phyloP scores from a whole-genome alignment of 305 asterid genomes.

The Andrographis paniculata region DNA sequence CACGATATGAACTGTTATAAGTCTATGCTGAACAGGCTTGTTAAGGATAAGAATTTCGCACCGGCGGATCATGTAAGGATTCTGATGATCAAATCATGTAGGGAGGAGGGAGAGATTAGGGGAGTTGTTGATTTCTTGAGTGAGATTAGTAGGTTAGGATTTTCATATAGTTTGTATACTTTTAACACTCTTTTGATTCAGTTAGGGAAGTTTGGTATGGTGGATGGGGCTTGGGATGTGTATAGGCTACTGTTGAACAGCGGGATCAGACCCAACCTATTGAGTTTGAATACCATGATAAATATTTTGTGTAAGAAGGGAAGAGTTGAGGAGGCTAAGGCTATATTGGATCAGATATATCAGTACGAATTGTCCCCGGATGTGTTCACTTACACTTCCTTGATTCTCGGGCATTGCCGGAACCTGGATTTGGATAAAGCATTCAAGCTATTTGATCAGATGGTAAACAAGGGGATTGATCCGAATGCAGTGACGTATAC shows the following conservation, averaged over 20 bases:
- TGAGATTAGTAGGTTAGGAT: conserved; percentile 33
- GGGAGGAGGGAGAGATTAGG: conserved; percentile 40
- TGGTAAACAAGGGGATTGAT: conserved; percentile 60
- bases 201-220: conserved; percentile 63
- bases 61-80: conserved; percentile 78
- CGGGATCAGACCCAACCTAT: conserved; percentile 52
- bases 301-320: conserved; percentile 80
- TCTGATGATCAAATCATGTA: conserved; percentile 68
- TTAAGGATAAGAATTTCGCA: conserved; percentile 37
- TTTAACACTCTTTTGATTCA: conserved; percentile 82
- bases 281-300: conserved; percentile 76
- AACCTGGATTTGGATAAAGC: conserved; percentile 54
- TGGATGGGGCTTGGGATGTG: conserved; percentile 44
- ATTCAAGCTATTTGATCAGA: conserved; percentile 50
- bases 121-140: conserved; percentile 52
- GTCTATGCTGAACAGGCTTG: conserved; percentile 71
- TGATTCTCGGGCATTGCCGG: conserved; percentile 87
- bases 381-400: conserved; percentile 71
- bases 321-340: conserved; percentile 60
- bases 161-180: conserved; percentile 52
- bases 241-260: conserved; percentile 40
- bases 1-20: conserved; percentile 66
- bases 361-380: conserved; percentile 58
- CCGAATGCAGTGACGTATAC: conserved; percentile 69
- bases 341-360: conserved; percentile 47